Percentiles rank a stretch among this genome's conserved stretches.
phyloP scores from a whole-genome alignment of 306 rosid genomes.

The Vigna mungo region DNA sequence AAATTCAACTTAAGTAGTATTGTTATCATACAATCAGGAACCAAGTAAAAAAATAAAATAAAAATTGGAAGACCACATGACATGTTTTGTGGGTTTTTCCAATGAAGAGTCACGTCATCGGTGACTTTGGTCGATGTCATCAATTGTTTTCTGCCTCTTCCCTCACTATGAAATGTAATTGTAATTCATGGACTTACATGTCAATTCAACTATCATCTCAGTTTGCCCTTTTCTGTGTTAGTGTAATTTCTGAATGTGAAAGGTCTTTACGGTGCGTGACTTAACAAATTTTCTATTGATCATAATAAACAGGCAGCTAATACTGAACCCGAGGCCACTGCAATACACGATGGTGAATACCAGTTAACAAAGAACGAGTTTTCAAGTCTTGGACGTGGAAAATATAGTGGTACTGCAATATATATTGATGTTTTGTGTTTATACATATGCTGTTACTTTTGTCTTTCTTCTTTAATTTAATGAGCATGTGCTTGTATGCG shows the following conservation, averaged over 20 bases:
- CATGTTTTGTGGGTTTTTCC: constrained; percentile 33
- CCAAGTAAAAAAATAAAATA: neutral
- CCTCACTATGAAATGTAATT: neutral
- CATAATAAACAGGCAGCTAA: constrained; percentile 78
- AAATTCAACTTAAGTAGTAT: constrained; percentile 13
- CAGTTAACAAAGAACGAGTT: constrained; percentile 81
- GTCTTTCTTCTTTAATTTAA: constrained; percentile 36
- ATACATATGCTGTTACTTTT: constrained; percentile 26
- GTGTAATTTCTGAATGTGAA: constrained; percentile 17
- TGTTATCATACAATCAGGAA: constrained; percentile 35
- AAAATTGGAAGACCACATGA: constrained; percentile 34
- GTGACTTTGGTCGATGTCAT: constrained; percentile 32
- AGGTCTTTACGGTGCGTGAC: constrained; percentile 7
- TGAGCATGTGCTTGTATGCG: constrained; percentile 19
- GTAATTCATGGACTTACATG: constrained; percentile 16
- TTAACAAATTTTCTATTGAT: constrained; percentile 38
- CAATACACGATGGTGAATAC: constrained; percentile 72
- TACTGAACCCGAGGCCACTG: constrained; percentile 83
- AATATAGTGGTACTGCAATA: constrained; percentile 75
- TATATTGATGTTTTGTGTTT: constrained; percentile 30
- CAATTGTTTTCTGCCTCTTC: constrained; percentile 18
- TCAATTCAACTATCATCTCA: constrained; percentile 10
- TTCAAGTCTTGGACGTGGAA: constrained; percentile 81
- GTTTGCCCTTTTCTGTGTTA: constrained; percentile 20
- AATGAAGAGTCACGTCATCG: constrained; percentile 33